Conservation (phyloP, 2,329 filamentous ascomycete genomes). For the Raffaelea ambrosiae region DNA sequence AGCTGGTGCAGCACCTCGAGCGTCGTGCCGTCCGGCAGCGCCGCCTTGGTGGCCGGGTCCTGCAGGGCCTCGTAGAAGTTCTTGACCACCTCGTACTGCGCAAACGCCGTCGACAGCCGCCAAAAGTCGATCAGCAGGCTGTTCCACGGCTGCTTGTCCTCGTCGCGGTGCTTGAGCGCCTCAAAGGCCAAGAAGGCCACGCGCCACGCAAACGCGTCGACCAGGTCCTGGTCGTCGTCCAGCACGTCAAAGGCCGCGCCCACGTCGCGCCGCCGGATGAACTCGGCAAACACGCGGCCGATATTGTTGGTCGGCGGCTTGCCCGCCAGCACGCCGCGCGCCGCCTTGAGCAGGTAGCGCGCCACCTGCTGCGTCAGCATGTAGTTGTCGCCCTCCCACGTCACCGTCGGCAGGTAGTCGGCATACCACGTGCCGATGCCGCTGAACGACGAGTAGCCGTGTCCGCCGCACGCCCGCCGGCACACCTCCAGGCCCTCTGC, state of each 20-base stretch:
- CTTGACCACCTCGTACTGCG: constrained; percentile 70
- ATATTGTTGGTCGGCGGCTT: constrained; percentile 57
- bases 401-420: constrained; percentile 62
- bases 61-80: constrained; percentile 48
- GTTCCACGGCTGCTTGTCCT: constrained; percentile 71
- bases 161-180: constrained; percentile 63
- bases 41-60: constrained; percentile 37
- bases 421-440: constrained; percentile 70
- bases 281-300: constrained; percentile 55
- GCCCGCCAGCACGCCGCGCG: constrained; percentile 58
- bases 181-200: constrained; percentile 68
- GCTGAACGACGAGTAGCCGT: constrained; percentile 66
- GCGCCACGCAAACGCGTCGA: constrained; percentile 68
- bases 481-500: constrained; percentile 69
- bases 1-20: constrained; percentile 57
- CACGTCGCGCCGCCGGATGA: constrained; percentile 56
- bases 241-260: constrained; percentile 62
- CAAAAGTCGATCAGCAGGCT: constrained; percentile 70
- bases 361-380: constrained; percentile 76
- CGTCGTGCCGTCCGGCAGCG: constrained; percentile 41
- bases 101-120: constrained; percentile 65
- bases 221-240: constrained; percentile 60
- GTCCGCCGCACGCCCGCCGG: constrained; percentile 67
- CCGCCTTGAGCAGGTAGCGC: constrained; percentile 68
- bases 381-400: constrained; percentile 75